Conservation (phyloP, 257 asterid genomes). For the Anisodus acutangulus region DNA sequence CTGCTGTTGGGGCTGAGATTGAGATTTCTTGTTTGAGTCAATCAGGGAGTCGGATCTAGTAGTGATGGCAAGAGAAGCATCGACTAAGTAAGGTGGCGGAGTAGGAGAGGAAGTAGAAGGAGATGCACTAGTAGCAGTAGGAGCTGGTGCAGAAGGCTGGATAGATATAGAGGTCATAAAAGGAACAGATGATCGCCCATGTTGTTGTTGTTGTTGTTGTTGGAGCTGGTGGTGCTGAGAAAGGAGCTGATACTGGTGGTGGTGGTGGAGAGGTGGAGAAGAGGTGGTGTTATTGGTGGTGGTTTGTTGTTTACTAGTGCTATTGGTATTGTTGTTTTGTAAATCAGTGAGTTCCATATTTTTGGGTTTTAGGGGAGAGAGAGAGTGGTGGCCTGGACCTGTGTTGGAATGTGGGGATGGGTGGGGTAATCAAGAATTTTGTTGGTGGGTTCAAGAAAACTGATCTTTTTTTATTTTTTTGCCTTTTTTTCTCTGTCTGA, state of each 20-base stretch:
- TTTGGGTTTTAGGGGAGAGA: conserved; percentile 24
- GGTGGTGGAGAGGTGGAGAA: conserved; percentile 41
- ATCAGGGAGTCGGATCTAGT: conserved; percentile 56
- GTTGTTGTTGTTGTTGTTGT: conserved; percentile 10
- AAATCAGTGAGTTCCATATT: conserved; percentile 66
- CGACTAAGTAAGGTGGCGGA: conserved; percentile 45
- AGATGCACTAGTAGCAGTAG: conserved; percentile 30
- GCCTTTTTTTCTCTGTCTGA: conserved; percentile 33
- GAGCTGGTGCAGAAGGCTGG: conserved; percentile 29
- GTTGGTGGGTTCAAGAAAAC: conserved; percentile 59
- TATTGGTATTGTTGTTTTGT: conserved; percentile 37
- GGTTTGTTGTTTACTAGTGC: conserved; percentile 25
- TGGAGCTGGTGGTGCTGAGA: conserved; percentile 23
- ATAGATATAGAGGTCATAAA: conserved; percentile 46
- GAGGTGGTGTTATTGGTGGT: conserved; percentile 37
- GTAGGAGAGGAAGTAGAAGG: conserved; percentile 39
- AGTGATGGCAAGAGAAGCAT: conserved; percentile 64
- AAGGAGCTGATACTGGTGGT: conserved; percentile 32
- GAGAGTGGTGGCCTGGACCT: conserved; percentile 25
- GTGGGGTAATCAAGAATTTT: conserved; percentile 53
- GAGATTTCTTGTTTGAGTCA: conserved; percentile 44
- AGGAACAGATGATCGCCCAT: conserved; percentile 43
- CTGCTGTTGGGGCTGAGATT: conserved; percentile 32
- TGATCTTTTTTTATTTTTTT: conserved; percentile 40
- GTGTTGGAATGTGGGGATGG: conserved; percentile 30